Evolutionary conservation across 2,329 filamentous ascomycete genomes (phyloP).

Genomic region (Simplicillium aogashimaense): DNA sequence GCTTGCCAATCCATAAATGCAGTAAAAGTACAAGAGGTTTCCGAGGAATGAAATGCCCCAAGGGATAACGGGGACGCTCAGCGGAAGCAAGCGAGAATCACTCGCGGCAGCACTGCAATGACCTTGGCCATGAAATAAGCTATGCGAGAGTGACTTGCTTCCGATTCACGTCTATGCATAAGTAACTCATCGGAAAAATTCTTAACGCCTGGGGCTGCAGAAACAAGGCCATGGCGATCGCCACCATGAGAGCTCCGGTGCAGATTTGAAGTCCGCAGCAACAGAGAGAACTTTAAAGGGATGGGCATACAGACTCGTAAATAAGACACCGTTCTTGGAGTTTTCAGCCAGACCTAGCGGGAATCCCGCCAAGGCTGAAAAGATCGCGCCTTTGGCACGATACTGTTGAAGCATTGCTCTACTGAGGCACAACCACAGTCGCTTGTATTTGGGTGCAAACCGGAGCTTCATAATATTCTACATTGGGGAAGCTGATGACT

Average conservation of each 20-base stretch:
- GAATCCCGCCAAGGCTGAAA: conserved; percentile 39
- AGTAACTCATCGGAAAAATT: conserved; percentile 47
- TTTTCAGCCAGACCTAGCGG: conserved; percentile 44
- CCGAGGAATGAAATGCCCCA: conserved; percentile 37
- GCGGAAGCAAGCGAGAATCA: conserved; percentile 41
- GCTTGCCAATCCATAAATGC: conserved; percentile 45
- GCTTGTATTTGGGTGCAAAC: conserved; percentile 36
- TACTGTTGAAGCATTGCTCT: conserved; percentile 48
- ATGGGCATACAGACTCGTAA: conserved; percentile 38
- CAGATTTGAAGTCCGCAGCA: conserved; percentile 37
- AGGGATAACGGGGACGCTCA: conserved; percentile 38
- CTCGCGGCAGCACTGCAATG: conserved; percentile 38
- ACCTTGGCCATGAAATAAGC: conserved; percentile 50
- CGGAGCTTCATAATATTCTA: conserved; percentile 35
- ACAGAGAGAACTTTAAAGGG: conserved; percentile 42
- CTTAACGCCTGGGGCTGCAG: conserved; percentile 43
- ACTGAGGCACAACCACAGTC: conserved; percentile 41
- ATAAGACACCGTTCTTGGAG: conserved; percentile 38
- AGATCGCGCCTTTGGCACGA: conserved; percentile 38
- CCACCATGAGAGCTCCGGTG: conserved; percentile 42
- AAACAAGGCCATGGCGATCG: conserved; percentile 46
- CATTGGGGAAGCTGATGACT: conserved; percentile 21
- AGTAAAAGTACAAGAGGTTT: conserved; percentile 48
- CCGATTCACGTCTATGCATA: conserved; percentile 43
- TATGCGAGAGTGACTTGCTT: conserved; percentile 43